Percentiles rank a stretch among this genome's conserved stretches.
phyloP scores from a whole-genome alignment of 2,329 filamentous ascomycete species.

The Ophiostoma ips region DNA sequence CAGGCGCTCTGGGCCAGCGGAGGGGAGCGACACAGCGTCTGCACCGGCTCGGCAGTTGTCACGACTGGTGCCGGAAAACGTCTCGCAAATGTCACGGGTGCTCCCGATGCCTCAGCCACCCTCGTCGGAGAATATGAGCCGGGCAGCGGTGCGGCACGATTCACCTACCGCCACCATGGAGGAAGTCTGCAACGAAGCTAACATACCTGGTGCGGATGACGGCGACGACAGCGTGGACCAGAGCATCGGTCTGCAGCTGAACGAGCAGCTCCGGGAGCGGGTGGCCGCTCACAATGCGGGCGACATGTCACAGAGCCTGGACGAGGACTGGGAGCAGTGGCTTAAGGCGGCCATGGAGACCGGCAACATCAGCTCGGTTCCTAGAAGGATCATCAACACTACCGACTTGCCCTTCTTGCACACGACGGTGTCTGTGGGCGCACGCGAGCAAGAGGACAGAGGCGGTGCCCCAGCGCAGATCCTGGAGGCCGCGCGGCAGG shows the following conservation, averaged over 20 bases:
- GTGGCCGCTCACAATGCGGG: slow-evolving; percentile 50
- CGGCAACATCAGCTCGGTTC: slow-evolving; percentile 38
- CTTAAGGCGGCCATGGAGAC: slow-evolving; percentile 55
- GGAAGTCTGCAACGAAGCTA: no score
- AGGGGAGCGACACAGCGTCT: background rate
- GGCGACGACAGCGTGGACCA: slow-evolving; percentile 36
- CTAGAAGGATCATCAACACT: slow-evolving; percentile 24
- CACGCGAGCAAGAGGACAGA: no score
- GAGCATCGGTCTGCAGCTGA: slow-evolving; percentile 48
- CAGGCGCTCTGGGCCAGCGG: background rate
- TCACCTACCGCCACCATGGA: no score
- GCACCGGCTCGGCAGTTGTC: no score
- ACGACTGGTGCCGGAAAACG: no score
- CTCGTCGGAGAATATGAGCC: no score
- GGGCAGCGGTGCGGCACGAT: no score
- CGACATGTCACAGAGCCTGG: slow-evolving; percentile 42
- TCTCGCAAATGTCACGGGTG: no score
- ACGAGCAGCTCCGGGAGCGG: slow-evolving; percentile 50
- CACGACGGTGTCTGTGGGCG: background rate
- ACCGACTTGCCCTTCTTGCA: slow-evolving; percentile 20
- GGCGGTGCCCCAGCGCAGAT: slow-evolving; percentile 38
- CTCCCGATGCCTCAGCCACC: no score
- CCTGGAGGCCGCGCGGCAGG: slow-evolving; percentile 39
- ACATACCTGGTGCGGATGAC: no score
- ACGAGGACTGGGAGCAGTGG: slow-evolving; percentile 64